These are phyloP conservation scores for Monocercomonoides exilis DNA, from an alignment of 78 protist genomes.

Conservation along the genomic window DNA sequence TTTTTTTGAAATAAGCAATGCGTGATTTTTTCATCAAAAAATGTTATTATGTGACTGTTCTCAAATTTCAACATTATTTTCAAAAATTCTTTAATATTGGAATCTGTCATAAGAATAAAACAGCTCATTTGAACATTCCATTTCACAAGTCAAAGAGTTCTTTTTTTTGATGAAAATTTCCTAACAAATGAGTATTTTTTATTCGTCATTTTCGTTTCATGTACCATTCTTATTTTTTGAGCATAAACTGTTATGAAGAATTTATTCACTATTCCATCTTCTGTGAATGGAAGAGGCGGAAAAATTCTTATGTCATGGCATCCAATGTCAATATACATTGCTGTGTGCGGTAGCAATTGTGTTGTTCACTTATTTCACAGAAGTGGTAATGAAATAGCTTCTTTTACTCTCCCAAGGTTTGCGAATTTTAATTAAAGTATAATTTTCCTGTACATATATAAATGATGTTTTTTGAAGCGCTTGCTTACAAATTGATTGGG, in stretches of 20 bases:
- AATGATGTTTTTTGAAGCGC: neutral
- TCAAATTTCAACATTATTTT: too few species aligned
- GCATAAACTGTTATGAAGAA: neutral
- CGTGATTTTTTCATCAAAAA: too few species aligned
- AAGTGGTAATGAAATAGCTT: neutral
- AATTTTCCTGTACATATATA: neutral
- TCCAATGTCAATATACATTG: neutral
- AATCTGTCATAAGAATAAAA: too few species aligned
- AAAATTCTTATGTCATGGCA: neutral
- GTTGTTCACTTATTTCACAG: neutral
- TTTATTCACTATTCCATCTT: neutral
- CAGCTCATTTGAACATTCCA: too few species aligned
- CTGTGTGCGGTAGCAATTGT: neutral
- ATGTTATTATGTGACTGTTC: too few species aligned
- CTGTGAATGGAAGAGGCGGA: neutral
- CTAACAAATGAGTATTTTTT: too few species aligned
- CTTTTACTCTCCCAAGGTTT: neutral
- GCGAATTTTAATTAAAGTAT: neutral
- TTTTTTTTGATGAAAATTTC: too few species aligned
- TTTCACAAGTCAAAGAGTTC: too few species aligned
- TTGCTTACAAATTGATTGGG: slow-evolving; percentile 1
- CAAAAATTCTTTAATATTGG: too few species aligned
- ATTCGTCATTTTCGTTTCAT: neutral
- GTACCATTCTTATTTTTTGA: neutral
- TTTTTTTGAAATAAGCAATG: too few species aligned